phyloP scores from a whole-genome alignment of 495 filamentous ascomycete species.

The Aspergillus steynii region DNA sequence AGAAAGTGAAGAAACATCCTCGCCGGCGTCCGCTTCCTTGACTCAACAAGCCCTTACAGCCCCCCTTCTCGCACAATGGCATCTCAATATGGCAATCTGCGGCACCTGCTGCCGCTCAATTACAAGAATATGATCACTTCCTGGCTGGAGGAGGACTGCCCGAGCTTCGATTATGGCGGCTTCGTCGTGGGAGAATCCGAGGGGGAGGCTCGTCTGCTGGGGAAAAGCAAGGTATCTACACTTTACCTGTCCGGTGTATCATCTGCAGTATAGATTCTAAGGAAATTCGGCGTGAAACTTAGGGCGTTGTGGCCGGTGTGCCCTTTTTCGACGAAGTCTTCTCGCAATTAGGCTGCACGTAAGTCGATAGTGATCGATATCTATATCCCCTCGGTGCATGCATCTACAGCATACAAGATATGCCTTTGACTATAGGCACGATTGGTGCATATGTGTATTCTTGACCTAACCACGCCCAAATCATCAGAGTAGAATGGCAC shows the following conservation, averaged over 20 bases:
- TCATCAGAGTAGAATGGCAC: constrained; percentile 76
- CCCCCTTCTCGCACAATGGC: constrained; percentile 42
- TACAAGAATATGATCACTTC: constrained; percentile 77
- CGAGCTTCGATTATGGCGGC: constrained; percentile 93
- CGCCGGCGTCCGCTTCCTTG: background rate
- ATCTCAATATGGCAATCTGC: constrained; percentile 68
- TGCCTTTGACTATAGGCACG: no score
- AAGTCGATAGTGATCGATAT: constrained; percentile 22
- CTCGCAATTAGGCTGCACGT: constrained; percentile 80
- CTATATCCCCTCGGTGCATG: background rate
- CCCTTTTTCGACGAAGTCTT: constrained; percentile 98
- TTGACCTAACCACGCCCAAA: no score
- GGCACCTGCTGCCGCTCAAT: constrained; percentile 78
- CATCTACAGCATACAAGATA: no score
- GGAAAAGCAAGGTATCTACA: constrained; percentile 67
- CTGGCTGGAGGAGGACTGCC: constrained; percentile 95
- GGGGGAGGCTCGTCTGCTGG: constrained; percentile 78
- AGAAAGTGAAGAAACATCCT: background rate
- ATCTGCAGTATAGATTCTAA: no score
- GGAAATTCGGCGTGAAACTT: background rate
- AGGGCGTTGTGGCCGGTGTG: constrained; percentile 85
- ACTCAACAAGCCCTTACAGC: background rate
- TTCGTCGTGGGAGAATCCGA: constrained; percentile 86
- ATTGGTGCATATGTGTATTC: no score
- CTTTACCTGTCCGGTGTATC: background rate